A percentile compares a stretch with the other conserved stretches of the same genome.
Conservation (phyloP, 768 basidiomycete species). For the Cystofilobasidium ferigula region DNA sequence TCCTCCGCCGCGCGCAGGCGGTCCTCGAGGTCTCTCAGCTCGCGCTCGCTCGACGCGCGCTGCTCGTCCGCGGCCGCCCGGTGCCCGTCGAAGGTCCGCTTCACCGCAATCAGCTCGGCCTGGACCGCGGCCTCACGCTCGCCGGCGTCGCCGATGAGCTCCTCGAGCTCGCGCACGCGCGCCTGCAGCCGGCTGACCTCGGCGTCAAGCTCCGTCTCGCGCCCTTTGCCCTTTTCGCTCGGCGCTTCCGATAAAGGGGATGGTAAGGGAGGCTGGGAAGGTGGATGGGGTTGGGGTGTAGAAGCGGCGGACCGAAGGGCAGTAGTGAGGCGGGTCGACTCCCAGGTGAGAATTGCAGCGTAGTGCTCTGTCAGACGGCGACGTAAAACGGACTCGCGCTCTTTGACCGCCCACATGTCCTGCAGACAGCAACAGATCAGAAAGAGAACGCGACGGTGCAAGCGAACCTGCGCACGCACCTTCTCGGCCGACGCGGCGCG, state of each 20-base stretch:
- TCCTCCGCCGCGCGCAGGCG: neutral
- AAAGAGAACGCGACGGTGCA: neutral
- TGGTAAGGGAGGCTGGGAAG: neutral
- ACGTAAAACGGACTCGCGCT: constrained; percentile 34
- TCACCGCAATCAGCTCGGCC: constrained; percentile 4
- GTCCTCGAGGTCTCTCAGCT: constrained; percentile 15
- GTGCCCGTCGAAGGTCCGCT: constrained; percentile 12
- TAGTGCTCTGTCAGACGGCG: constrained; percentile 38
- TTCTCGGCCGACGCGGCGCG: constrained; percentile 38
- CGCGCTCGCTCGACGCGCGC: constrained; percentile 32
- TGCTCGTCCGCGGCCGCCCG: constrained; percentile 15
- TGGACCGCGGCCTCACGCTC: constrained; percentile 13
- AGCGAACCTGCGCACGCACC: constrained; percentile 25
- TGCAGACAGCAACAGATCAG: constrained; percentile 9
- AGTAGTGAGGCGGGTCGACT: constrained; percentile 34
- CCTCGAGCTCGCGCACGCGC: constrained; percentile 20
- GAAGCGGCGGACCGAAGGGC: constrained; percentile 3
- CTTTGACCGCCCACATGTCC: constrained; percentile 37
- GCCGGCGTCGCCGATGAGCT: constrained; percentile 17
- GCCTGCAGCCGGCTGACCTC: constrained; percentile 29
- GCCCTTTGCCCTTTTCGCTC: constrained; percentile 24
- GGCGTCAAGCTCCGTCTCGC: constrained; percentile 29
- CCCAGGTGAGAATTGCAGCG: constrained; percentile 39
- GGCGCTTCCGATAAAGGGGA: neutral
- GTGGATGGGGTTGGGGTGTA: neutral